Conservation (phyloP, 371 early-diverging fungal genomes). For the Lichtheimia ornata region DNA sequence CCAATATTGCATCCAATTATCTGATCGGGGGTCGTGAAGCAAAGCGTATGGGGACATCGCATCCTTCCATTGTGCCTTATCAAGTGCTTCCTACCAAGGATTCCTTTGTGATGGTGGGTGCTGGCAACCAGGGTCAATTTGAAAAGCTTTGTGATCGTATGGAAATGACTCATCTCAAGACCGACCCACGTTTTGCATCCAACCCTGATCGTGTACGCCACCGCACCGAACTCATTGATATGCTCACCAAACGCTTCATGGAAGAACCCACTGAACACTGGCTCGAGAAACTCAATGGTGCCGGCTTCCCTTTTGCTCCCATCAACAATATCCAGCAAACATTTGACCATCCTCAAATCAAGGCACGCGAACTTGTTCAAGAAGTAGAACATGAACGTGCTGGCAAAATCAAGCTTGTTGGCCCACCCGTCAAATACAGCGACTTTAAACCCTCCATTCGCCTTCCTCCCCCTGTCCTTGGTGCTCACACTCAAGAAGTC, state of each 20-base stretch:
- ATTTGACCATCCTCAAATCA: conserved; percentile 86
- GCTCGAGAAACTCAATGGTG: conserved; percentile 64
- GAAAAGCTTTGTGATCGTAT: conserved; percentile 59
- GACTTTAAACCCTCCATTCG: conserved; percentile 66
- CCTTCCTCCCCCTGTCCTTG: conserved; percentile 83
- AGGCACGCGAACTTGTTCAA: conserved; percentile 75
- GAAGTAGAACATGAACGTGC: conserved; percentile 81
- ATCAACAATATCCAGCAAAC: conserved; percentile 86
- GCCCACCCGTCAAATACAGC: conserved; percentile 82
- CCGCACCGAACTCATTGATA: conserved; percentile 61
- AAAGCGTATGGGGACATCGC: conserved; percentile 83
- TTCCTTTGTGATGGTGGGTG: conserved; percentile 84
- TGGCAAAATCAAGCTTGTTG: conserved; percentile 78
- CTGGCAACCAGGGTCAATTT: conserved; percentile 89
- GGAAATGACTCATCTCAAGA: conserved; percentile 49
- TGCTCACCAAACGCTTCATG: conserved; percentile 55
- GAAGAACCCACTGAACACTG: conserved; percentile 59
- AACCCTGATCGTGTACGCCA: conserved; percentile 77
- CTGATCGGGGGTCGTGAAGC: conserved; percentile 83
- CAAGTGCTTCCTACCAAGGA: conserved; percentile 85
- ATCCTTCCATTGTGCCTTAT: conserved; percentile 92
- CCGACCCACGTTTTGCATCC: conserved; percentile 56
- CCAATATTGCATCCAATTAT: conserved; percentile 87
- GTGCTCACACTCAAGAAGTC: conserved; percentile 84
- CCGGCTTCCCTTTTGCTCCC: conserved; percentile 83